phyloP scores from a whole-genome alignment of 2,329 filamentous ascomycete species.

The Colletotrichum liriopes region DNA sequence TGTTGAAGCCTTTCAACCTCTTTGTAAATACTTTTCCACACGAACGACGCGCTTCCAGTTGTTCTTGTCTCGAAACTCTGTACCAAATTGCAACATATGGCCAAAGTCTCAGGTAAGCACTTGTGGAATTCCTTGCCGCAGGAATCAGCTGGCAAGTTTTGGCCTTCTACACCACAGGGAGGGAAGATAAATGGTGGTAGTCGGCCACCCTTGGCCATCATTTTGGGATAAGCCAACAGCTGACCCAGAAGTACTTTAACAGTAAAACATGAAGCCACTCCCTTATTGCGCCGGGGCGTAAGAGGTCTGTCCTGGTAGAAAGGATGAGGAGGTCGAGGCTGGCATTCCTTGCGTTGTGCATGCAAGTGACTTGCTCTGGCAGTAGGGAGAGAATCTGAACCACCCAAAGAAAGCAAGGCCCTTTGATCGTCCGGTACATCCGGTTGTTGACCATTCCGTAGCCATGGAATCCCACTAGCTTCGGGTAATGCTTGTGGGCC shows the following conservation, averaged over 20 bases:
- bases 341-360: background rate
- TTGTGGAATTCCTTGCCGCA: constrained; percentile 45
- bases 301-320: constrained; percentile 16
- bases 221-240: constrained; percentile 45
- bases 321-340: background rate
- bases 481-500: background rate
- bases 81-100: constrained; percentile 47
- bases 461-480: background rate
- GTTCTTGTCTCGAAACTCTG: constrained; percentile 46
- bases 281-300: constrained; percentile 2
- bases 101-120: constrained; percentile 47
- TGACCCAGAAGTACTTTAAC: constrained; percentile 46
- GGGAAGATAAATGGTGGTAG: constrained; percentile 51
- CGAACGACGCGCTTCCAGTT: constrained; percentile 43
- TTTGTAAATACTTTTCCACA: constrained; percentile 48
- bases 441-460: background rate
- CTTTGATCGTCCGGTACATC: background rate
- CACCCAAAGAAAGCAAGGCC: background rate
- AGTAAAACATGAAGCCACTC: constrained; percentile 41
- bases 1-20: constrained; percentile 36
- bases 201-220: constrained; percentile 43
- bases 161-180: constrained; percentile 44
- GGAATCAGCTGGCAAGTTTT: constrained; percentile 31
- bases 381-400: background rate
- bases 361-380: background rate